These are phyloP conservation scores for Talaromyces nanjingensis DNA, from an alignment of 495 filamentous ascomycete species.

Conservation along the genomic window DNA sequence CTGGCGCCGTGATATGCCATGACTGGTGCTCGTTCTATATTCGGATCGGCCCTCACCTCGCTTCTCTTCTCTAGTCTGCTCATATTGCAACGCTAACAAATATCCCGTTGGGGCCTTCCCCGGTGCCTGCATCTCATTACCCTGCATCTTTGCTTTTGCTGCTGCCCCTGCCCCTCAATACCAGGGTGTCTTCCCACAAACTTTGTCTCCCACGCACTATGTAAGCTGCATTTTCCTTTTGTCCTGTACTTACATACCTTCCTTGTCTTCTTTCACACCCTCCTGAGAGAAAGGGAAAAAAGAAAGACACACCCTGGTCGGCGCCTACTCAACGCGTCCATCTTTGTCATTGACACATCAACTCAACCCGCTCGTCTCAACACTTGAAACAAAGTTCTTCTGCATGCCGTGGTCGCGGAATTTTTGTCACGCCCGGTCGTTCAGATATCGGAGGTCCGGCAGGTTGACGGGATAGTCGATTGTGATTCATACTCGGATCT, in stretches of 20 bases:
- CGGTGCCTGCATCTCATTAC: slow-evolving; percentile 10
- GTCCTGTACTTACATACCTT: not conserved
- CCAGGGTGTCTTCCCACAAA: slow-evolving; percentile 4
- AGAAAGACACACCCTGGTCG: slow-evolving; percentile 1
- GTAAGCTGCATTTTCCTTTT: slow-evolving; percentile 8
- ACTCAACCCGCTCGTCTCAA: not conserved
- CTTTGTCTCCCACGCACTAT: slow-evolving; percentile 3
- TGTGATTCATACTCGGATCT: slow-evolving; percentile 6
- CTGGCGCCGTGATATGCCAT: slow-evolving; percentile 1
- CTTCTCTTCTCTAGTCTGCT: not conserved
- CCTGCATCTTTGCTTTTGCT: slow-evolving; percentile 5
- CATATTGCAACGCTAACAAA: slow-evolving; percentile 2
- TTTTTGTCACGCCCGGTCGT: slow-evolving; percentile 3
- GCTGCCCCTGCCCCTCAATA: slow-evolving; percentile 6
- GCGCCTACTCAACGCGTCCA: not conserved
- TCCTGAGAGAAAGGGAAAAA: not conserved
- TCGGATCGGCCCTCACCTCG: slow-evolving; percentile 7
- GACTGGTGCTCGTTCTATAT: not conserved
- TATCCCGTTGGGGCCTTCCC: slow-evolving; percentile 7
- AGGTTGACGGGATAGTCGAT: slow-evolving; percentile 4
- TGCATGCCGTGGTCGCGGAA: slow-evolving; percentile 6
- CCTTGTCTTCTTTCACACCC: slow-evolving; percentile 5
- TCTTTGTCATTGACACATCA: not conserved
- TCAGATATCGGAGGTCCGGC: slow-evolving; percentile 7
- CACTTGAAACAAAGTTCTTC: slow-evolving; percentile 1